A percentile compares a stretch with the other conserved stretches of the same genome.
Conservation (phyloP, 2,329 filamentous ascomycete genomes). For the Cyclaneusma minus region DNA sequence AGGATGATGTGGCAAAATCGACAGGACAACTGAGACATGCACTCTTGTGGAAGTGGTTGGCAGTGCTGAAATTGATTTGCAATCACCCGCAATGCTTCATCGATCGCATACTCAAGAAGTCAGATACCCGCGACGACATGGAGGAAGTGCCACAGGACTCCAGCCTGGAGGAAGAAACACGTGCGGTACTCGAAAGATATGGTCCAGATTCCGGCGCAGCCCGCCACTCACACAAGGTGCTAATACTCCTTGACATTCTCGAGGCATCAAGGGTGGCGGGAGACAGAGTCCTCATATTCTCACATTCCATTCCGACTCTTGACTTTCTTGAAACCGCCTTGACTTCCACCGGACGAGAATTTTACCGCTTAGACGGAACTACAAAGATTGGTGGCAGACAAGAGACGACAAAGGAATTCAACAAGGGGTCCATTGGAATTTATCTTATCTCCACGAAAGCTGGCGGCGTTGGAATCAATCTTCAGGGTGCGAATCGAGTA, state of each 20-base stretch:
- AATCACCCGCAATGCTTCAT: slow-evolving; percentile 35
- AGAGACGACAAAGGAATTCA: slow-evolving; percentile 51
- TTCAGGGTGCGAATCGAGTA: slow-evolving; percentile 70
- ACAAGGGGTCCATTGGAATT: slow-evolving; percentile 36
- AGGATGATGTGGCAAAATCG: slow-evolving; percentile 10
- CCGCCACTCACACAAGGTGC: slow-evolving; percentile 56
- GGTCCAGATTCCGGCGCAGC: no score
- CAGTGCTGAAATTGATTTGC: slow-evolving; percentile 34
- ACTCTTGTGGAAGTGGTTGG: slow-evolving; percentile 37
- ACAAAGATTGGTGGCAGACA: slow-evolving; percentile 44
- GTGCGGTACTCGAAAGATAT: no score
- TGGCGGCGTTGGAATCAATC: slow-evolving; percentile 71
- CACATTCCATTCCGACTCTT: slow-evolving; percentile 54
- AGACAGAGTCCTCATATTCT: slow-evolving; percentile 74
- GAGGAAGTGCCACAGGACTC: no score
- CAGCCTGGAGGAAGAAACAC: no score
- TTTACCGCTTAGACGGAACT: slow-evolving; percentile 50
- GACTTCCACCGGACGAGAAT: slow-evolving; percentile 28
- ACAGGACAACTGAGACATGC: slow-evolving; percentile 22
- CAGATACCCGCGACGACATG: no score
- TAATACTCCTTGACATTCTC: slow-evolving; percentile 53
- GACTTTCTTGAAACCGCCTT: slow-evolving; percentile 51
- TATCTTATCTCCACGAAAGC: slow-evolving; percentile 75
- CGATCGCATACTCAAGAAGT: no score
- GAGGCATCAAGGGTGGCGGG: slow-evolving; percentile 39